These are phyloP conservation scores for Wickerhamomyces sydowiorum DNA, from an alignment of 805 yeast species.

Conservation along the genomic window DNA sequence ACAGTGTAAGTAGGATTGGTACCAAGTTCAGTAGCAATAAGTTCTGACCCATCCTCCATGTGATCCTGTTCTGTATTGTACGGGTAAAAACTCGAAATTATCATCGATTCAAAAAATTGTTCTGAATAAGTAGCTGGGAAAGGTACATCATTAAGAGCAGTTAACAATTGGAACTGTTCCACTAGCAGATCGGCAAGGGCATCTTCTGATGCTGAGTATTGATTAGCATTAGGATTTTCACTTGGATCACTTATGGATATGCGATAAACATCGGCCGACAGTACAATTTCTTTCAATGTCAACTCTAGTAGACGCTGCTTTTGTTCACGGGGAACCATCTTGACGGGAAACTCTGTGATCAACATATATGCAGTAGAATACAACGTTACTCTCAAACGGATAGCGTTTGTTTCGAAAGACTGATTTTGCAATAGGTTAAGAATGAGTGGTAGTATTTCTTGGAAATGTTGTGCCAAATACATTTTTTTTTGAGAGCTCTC, in stretches of 20 bases:
- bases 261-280: too few relatives aligned
- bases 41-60: conserved; percentile 57
- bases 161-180: conserved; percentile 29
- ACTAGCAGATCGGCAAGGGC: conserved; percentile 21
- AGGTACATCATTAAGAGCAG: conserved; percentile 11
- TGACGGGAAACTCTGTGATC: conserved; percentile 19
- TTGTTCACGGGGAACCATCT: neutral
- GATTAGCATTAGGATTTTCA: too few relatives aligned
- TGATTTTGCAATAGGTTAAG: conserved; percentile 7
- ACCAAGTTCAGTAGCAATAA: conserved; percentile 72
- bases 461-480: conserved; percentile 15
- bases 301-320: too few relatives aligned
- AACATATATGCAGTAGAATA: conserved; percentile 11
- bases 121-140: neutral
- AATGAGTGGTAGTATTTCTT: conserved; percentile 20
- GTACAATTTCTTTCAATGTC: too few relatives aligned
- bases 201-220: conserved; percentile 2
- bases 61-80: conserved; percentile 40
- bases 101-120: neutral
- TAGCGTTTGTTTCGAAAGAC: conserved; percentile 2
- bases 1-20: conserved; percentile 47
- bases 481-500: conserved; percentile 30
- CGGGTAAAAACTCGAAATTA: conserved; percentile 10
- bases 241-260: too few relatives aligned
- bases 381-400: conserved; percentile 8